These are phyloP conservation scores for Leishmania tropica DNA, from an alignment of 208 protist species.

Conservation along the genomic window DNA sequence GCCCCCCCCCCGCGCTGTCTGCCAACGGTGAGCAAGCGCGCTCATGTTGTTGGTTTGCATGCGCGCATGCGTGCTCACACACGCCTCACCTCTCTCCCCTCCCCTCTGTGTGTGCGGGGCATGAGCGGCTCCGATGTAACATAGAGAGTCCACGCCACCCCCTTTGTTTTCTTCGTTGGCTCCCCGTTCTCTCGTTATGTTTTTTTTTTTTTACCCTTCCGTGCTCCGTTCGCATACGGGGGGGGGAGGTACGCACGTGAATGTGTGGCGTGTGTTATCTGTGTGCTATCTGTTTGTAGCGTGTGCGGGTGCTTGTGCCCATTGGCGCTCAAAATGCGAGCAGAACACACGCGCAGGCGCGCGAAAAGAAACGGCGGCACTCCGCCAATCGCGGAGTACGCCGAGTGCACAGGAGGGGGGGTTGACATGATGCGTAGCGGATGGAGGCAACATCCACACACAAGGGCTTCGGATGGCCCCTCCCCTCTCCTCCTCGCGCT, in stretches of 20 bases:
- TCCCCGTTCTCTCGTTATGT: background rate
- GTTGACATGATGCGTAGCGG: background rate
- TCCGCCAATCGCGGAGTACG: too few relatives aligned
- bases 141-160: background rate
- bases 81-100: background rate
- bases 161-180: too few relatives aligned
- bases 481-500: background rate
- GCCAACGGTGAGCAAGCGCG: background rate
- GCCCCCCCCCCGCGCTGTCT: background rate
- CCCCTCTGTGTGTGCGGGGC: background rate
- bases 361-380: background rate
- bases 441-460: background rate
- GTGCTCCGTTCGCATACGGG: background rate
- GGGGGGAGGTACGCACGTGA: background rate
- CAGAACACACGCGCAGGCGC: background rate
- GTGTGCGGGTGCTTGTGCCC: background rate
- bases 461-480: background rate
- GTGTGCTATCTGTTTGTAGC: background rate
- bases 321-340: background rate
- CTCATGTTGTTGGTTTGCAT: background rate
- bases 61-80: background rate
- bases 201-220: background rate
- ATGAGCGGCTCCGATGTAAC: slow-evolving; percentile 2
- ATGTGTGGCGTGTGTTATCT: background rate
- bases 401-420: too few relatives aligned